Evolutionary conservation across 352 stramenopile species (phyloP).

Genomic region (Pythium chondricola): DNA sequence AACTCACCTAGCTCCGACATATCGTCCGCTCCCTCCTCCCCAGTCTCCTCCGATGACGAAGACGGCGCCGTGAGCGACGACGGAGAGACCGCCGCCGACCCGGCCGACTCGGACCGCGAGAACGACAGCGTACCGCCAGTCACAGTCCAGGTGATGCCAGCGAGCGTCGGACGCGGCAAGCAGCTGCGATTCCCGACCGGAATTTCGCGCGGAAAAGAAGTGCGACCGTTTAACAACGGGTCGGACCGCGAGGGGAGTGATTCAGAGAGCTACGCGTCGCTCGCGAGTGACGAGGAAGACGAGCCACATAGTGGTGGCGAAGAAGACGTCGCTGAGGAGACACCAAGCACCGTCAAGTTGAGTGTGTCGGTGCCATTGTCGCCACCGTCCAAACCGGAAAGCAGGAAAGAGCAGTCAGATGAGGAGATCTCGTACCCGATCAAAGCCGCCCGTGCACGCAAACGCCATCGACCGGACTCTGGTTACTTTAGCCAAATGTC

Average conservation of each 20-base stretch:
- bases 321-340: conserved; percentile 5
- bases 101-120: conserved; percentile 14
- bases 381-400: neutral
- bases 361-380: neutral
- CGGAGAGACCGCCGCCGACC: conserved; percentile 2
- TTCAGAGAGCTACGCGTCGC: conserved; percentile 68
- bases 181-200: conserved; percentile 68
- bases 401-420: conserved; percentile 10
- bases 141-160: conserved; percentile 63
- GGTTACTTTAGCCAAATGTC: conserved; percentile 84
- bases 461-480: conserved; percentile 76
- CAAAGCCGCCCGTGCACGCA: conserved; percentile 64
- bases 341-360: neutral
- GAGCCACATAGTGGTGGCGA: conserved; percentile 26
- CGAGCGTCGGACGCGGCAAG: conserved; percentile 66
- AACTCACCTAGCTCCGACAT: conserved; percentile 17
- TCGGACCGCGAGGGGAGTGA: conserved; percentile 32
- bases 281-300: conserved; percentile 59
- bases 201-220: conserved; percentile 71
- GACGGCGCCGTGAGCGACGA: conserved; percentile 19
- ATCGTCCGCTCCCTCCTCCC: conserved; percentile 24
- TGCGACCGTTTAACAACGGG: conserved; percentile 34
- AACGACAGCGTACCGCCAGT: conserved; percentile 15
- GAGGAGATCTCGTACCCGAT: conserved; percentile 48
- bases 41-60: conserved; percentile 21